Base-by-base conservation (phyloP, 2,329 filamentous ascomycete species). In the Leptodontidium sp. region DNA sequence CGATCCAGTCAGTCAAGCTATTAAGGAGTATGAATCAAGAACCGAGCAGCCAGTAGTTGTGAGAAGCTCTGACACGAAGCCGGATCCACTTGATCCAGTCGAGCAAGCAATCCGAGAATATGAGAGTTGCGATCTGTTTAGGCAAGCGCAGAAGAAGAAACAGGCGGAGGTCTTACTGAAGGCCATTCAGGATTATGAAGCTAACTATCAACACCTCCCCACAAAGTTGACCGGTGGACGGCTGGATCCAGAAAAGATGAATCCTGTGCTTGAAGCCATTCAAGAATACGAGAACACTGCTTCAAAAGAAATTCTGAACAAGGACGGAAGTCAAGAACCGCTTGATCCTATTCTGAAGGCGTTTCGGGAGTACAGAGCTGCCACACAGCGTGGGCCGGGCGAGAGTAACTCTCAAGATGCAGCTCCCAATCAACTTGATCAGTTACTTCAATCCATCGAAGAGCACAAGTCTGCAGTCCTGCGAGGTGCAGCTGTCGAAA, bases 181-280 rank as follows among this genome's bases (percentile, higher is more conserved):
- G n/a, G 61, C 68, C 2, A 69, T 69, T 29, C 64, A 47, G 53
- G 55, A 69, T 35, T 69, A 69, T 40, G 53, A 69, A 47, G 52
- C 35, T 7, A 58, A 66, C 12, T 47, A 40, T n/a, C 59, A 50
- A 26, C 43, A 50, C 26, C 8, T 61, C 12, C 14, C 43, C 7
- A 53, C 57, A 12, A 64, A 59, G 17, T 26, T 50, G 53, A 65
- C 66, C 2, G 38, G 57, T 57, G 38, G 45, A 4, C 32, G 14
- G n/a, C 38, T 53, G 3, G 49, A 59, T 32, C 4, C 50, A 43
- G 64, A 52, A 15, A 57, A 61, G 9, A 29, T 61, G 21, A 49
- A 69, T n/a, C 67, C 67, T 17, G 47, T 69, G 11, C 24, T 69
- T 24, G 40, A 53, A 64, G 67, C 67, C 2, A 66, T 69, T 17